Evolutionary conservation across 208 protist species (phyloP).

Genomic region (Leishmania guyanensis): DNA sequence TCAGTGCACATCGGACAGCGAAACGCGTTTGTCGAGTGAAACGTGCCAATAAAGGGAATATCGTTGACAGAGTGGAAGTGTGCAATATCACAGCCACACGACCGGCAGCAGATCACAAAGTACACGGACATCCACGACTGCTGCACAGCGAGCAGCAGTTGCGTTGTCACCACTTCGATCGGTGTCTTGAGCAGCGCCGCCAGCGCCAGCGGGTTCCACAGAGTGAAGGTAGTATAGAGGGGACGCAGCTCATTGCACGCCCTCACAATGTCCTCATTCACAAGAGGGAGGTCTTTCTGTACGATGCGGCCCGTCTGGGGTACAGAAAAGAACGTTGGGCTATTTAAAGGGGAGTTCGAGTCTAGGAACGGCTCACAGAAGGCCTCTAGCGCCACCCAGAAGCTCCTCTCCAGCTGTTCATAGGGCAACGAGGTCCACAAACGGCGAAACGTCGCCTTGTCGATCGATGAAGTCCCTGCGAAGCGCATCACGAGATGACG

Average conservation of each 20-base stretch:
- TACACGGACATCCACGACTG: conserved; percentile 51
- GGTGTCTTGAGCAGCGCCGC: conserved; percentile 53
- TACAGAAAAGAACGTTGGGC: conserved; percentile 53
- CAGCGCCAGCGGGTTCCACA: conserved; percentile 78
- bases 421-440: conserved; percentile 58
- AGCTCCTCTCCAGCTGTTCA: conserved; percentile 53
- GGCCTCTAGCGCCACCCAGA: conserved; percentile 65
- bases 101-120: conserved; percentile 77
- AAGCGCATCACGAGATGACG: conserved; percentile 7
- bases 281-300: conserved; percentile 36
- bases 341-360: conserved; percentile 46
- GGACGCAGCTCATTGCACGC: conserved; percentile 52
- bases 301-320: conserved; percentile 38
- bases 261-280: conserved; percentile 37
- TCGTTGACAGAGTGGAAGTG: conserved; percentile 60
- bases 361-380: conserved; percentile 54
- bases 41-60: conserved; percentile 65
- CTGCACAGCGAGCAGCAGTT: conserved; percentile 78
- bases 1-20: conserved; percentile 84
- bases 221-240: conserved; percentile 64
- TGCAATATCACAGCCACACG: conserved; percentile 76
- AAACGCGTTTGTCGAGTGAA: conserved; percentile 65
- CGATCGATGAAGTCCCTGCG: conserved; percentile 15
- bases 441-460: conserved; percentile 39
- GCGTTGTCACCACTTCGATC: conserved; percentile 65